phyloP scores from a whole-genome alignment of 805 yeast species.

The Wickerhamiella brachini region DNA sequence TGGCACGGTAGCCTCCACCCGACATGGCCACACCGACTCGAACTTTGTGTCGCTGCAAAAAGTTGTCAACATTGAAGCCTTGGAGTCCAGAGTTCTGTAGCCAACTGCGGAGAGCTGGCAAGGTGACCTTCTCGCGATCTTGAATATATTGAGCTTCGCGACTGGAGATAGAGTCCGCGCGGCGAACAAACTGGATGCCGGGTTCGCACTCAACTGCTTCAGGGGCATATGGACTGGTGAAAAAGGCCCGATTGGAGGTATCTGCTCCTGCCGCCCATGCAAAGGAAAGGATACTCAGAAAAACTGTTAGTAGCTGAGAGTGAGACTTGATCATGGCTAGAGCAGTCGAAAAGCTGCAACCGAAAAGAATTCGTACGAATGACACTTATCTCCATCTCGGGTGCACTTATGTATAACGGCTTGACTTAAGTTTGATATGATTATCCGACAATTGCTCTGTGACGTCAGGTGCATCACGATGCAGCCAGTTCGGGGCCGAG shows the following conservation, averaged over 20 bases:
- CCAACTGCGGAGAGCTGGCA: slow-evolving; percentile 30
- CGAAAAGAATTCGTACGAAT: neutral
- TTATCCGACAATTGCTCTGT: neutral
- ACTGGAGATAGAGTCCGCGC: neutral
- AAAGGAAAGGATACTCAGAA: neutral
- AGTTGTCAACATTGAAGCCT: slow-evolving; percentile 34
- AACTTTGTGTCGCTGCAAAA: slow-evolving; percentile 21
- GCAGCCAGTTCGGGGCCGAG: neutral
- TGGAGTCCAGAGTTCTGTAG: slow-evolving; percentile 32
- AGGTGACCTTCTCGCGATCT: slow-evolving; percentile 17
- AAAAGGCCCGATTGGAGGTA: neutral
- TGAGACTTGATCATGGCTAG: neutral
- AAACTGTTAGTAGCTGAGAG: neutral
- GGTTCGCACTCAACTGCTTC: neutral
- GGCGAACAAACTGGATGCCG: neutral
- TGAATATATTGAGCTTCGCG: neutral
- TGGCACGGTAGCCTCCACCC: slow-evolving; percentile 88
- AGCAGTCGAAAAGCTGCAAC: neutral
- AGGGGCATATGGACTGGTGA: neutral
- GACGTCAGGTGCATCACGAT: neutral
- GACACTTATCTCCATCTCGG: too few relatives aligned
- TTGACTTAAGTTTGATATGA: neutral
- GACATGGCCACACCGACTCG: slow-evolving; percentile 47
- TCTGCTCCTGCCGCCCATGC: neutral
- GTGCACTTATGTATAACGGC: neutral